Evolutionary conservation across 2,329 filamentous ascomycete genomes (phyloP).

Genomic region (Fusarium sp.): DNA sequence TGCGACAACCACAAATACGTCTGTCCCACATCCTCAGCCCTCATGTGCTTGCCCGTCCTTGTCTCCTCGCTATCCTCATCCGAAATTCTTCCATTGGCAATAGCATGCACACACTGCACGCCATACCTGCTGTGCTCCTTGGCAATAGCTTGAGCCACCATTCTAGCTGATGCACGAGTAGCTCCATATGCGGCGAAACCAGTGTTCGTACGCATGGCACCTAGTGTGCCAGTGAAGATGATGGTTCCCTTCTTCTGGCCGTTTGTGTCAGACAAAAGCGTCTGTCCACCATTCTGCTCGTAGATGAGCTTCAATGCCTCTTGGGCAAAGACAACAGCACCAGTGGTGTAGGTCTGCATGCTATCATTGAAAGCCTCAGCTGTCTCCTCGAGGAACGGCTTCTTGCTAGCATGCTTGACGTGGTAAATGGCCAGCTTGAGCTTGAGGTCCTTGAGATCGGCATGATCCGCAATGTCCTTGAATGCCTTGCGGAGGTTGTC

Average conservation of each 20-base stretch:
- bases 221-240: slow-evolving; percentile 71
- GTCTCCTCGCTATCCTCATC: slow-evolving; percentile 65
- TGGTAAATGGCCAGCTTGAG: slow-evolving; percentile 68
- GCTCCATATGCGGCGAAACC: slow-evolving; percentile 70
- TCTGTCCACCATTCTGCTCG: slow-evolving; percentile 64
- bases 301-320: slow-evolving; percentile 66
- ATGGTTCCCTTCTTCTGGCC: slow-evolving; percentile 69
- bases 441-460: slow-evolving; percentile 64
- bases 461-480: slow-evolving; percentile 61
- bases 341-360: slow-evolving; percentile 67
- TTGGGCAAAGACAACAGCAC: slow-evolving; percentile 69
- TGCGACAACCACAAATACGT: slow-evolving; percentile 64
- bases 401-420: slow-evolving; percentile 69
- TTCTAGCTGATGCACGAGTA: slow-evolving; percentile 65
- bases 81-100: slow-evolving; percentile 68
- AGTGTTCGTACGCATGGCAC: slow-evolving; percentile 67
- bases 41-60: slow-evolving; percentile 69
- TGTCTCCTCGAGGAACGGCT: slow-evolving; percentile 69
- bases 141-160: slow-evolving; percentile 69
- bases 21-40: slow-evolving; percentile 70
- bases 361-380: slow-evolving; percentile 63
- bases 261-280: slow-evolving; percentile 59
- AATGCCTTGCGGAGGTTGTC: slow-evolving; percentile 29
- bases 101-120: slow-evolving; percentile 71
- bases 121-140: slow-evolving; percentile 70